Evolutionary conservation across 2,329 filamentous ascomycete genomes (phyloP).

Genomic region (Lasiodiplodia gonubiensis): DNA sequence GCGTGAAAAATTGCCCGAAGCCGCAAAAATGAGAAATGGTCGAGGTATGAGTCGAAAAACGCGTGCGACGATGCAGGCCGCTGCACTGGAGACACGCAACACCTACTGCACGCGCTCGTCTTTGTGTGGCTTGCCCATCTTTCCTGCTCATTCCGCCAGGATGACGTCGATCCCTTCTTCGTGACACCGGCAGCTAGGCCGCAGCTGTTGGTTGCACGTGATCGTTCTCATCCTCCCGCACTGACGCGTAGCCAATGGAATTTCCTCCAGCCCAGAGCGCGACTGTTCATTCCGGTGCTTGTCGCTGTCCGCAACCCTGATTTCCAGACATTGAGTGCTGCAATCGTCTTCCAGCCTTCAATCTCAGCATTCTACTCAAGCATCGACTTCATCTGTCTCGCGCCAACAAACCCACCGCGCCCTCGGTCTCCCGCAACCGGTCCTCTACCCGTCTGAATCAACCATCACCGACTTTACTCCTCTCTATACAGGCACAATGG

Average conservation of each 20-base stretch:
- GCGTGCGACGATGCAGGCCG: neutral
- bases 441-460: neutral
- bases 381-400: neutral
- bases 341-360: neutral
- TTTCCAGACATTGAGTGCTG: neutral
- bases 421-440: conserved; percentile 3
- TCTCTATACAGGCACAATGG: conserved; percentile 39
- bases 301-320: neutral
- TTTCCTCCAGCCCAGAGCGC: neutral
- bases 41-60: neutral
- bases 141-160: conserved; percentile 15
- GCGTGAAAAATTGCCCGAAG: neutral
- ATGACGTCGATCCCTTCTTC: conserved; percentile 24
- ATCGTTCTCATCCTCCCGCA: neutral
- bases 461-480: neutral
- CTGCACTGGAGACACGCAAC: conserved; percentile 15
- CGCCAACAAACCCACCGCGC: neutral
- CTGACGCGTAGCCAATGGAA: conserved; percentile 24
- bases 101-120: conserved; percentile 17
- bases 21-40: neutral
- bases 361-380: neutral
- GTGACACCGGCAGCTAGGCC: neutral
- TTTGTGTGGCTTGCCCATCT: conserved; percentile 20
- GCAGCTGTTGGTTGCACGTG: neutral
- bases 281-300: neutral